Evolutionary conservation across 2,329 filamentous ascomycete genomes (phyloP), one percentile per base, ranked within the genome.

Genomic region (Colletotrichum melonis): DNA sequence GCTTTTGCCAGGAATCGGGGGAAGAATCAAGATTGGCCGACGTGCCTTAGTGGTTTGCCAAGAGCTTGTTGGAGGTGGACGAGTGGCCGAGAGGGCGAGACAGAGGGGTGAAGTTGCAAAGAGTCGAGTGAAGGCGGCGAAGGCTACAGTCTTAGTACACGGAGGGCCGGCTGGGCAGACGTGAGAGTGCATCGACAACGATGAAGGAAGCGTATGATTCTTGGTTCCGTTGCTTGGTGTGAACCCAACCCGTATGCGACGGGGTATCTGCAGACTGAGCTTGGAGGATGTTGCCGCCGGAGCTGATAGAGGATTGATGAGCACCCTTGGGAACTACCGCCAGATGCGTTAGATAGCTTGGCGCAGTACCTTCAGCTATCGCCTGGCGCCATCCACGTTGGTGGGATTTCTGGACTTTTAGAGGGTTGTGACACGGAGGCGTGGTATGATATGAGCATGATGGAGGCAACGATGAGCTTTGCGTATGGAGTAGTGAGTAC

Each of bases 151-250:
- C 46, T 72, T 64, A 64, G 65, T 54, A 69, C n/a, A 59, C 52
- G 65, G 65, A 59, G 6, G 54, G 71, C 67, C 55, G 67, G 56
- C 71, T 73, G 71, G 71, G 71, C 71, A 73, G 71, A 73, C 71
- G 62, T 73, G 67, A 30, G 62, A 66, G 46, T 73, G 62, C 62
- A 60, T 35, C 49, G 22, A 57, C 62, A n/a, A 64, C 64, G 35
- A 69, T 42, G 57, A 42, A 42, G 32, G 58, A 46, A 28, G 60
- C 46, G 26, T n/a, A 42, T 38, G 57, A 22, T 62, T 22, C 5
- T 24, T 59, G 38, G 54, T 56, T 16, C 52, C 63, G 59, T 59
- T 49, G 26, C 35, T 60, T 67, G 69, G 63, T 67, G 63, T 38
- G 38, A 42, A 35, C 22, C 32, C 32, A 60, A 26, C 38, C 57